Base-by-base conservation (phyloP, 2,329 filamentous ascomycete species). In the Clarireedia monteithiana region DNA sequence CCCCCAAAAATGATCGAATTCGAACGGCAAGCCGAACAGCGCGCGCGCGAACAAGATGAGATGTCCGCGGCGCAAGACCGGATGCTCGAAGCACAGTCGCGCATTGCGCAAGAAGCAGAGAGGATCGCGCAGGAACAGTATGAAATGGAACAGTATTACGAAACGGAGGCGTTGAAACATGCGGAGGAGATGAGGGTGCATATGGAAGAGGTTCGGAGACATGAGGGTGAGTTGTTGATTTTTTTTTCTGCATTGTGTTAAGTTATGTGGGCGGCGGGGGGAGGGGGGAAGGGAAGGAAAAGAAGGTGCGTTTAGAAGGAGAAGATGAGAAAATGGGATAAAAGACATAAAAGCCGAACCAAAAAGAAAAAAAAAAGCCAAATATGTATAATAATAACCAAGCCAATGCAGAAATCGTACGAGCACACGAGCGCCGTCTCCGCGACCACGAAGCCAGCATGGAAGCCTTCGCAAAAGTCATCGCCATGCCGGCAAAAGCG, bases 91-190 rank as follows among this genome's bases (percentile, higher is more conserved):
- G 63, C 60, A 12, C 54, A 63, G 51, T 40, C 50, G 0, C 60
- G 59, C 42, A 66, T 68, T 30, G 50, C 56, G 20, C 48, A 52
- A 17, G 66, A 68, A 49, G 58, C 61, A 27, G 65, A 67, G 24
- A 26, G 66, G 23, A 67, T 68, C 40, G 64, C 66, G 3, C 65
- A 67, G 46, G 66, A 68, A 47, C 64, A 68, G 44, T 66, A 68
- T 51, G 66, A 68, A 46, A 68, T 68, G 65, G 57, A 60, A 20
- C 66, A 67, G 47, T 68, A 67, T 42, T 68, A 68, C 38, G 65
- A 67, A 48, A 64, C 64, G 2, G 66, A 68, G 49, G 64, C 64
- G 9, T 53, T 68, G 54, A 64, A 62, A 44, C 66, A 68, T 53
- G 63, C 64, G 0, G 66, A 68, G 48, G 66, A 68, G 39, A 56